A percentile compares a stretch with the other conserved stretches of the same genome.
These are phyloP conservation scores for Candida coleopterorum DNA, from an alignment of 805 yeast genomes.

Conservation along the genomic window DNA sequence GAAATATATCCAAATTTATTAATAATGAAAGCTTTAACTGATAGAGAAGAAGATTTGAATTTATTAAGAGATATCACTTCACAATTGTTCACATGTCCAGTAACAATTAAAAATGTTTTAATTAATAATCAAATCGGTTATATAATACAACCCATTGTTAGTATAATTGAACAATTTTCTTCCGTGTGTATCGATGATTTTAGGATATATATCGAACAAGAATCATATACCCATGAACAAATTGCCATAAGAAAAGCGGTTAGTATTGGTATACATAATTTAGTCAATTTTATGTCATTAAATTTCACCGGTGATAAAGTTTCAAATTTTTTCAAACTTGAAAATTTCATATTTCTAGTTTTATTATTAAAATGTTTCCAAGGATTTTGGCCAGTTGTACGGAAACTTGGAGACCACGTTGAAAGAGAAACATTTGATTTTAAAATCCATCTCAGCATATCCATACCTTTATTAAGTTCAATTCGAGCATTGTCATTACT, in stretches of 20 bases:
- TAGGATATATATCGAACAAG: conserved; percentile 25
- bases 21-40: conserved; percentile 42
- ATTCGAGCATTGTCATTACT: conserved; percentile 30
- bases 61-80: conserved; percentile 27
- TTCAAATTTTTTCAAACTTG: conserved; percentile 23
- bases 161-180: conserved; percentile 29
- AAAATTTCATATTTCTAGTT: conserved; percentile 38
- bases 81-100: conserved; percentile 43
- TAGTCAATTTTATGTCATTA: conserved; percentile 23
- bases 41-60: conserved; percentile 46
- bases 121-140: conserved; percentile 34
- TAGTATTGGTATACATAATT: conserved; percentile 24
- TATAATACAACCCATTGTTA: conserved; percentile 44
- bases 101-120: conserved; percentile 37
- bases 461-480: conserved; percentile 40
- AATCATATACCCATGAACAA: conserved; percentile 11
- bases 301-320: conserved; percentile 16
- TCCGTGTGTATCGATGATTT: conserved; percentile 26
- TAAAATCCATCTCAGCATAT: conserved; percentile 45
- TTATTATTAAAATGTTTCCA: conserved; percentile 52
- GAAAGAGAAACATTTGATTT: conserved; percentile 51
- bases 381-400: conserved; percentile 49
- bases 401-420: conserved; percentile 69
- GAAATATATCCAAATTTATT: conserved; percentile 50
- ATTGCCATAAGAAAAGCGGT: conserved; percentile 26